Base-by-base conservation (phyloP, 805 yeast genomes). In the Zygotorulaspora chibaensis region DNA sequence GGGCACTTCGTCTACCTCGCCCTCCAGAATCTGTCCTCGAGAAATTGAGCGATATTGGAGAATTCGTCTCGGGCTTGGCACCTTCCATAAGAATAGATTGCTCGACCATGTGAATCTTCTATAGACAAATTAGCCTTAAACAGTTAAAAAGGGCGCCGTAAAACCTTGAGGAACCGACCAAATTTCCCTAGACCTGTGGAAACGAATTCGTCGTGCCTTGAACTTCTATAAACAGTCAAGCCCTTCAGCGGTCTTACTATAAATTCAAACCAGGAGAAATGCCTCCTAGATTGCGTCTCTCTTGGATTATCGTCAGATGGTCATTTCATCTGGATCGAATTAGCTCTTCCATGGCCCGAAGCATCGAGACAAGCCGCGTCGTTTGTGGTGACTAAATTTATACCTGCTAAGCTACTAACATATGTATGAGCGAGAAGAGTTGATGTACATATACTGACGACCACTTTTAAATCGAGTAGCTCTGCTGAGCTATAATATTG, bases 401-500 rank as follows among this genome's bases (percentile, higher is more conserved):
- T 20, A 20, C 25, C 7, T 20, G 7, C 7, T 20, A 20, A 20
- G 7, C 7, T 20, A 20, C 4, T 20, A 5, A 20, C 7, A 7
- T 20, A 20, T 20, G 4, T 35, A 35, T 17, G 13, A 16, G 9
- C 3, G n/a, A 35, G 11, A 11, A 17, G 39, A 28, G 27, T 35
- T 23, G 8, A 9, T 35, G 10, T 4, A 28, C 33, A 25, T 27
- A 38, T 23, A 10, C 20, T 11, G 15, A 23, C 26, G 11, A 15
- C 34, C 27, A 26, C 17, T 15, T 8, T 33, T 38, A 40, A 3
- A 50, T 47, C 38, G 55, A 57, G 56, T 77, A 79, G 53, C 84
- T 79, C 28, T 70, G 69, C 26, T 67, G 71, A 0, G 81, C 83
- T 20, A 80, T 72, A 17, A 69, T 69, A 54, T 77, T 78, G 39